Evolutionary conservation across 805 yeast species (phyloP).

Genomic region (Lachancea fermentati): DNA sequence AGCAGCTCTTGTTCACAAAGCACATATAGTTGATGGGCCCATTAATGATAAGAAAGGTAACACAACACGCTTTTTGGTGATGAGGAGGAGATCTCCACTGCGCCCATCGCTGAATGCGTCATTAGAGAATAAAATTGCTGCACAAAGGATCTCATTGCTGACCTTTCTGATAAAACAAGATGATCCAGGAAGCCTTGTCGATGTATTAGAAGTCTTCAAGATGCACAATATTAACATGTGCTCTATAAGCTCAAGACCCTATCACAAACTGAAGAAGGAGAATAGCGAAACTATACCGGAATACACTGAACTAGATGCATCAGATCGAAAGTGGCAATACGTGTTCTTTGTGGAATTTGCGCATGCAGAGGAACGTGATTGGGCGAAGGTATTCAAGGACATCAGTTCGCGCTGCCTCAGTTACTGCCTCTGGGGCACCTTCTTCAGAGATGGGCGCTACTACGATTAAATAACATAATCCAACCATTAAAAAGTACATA

Average conservation of each 20-base stretch:
- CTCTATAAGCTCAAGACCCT: conserved; percentile 74
- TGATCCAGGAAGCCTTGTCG: conserved; percentile 70
- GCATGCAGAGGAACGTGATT: conserved; percentile 24
- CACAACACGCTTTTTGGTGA: conserved; percentile 78
- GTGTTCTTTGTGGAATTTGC: conserved; percentile 68
- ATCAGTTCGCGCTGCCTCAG: conserved; percentile 42
- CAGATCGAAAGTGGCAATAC: conserved; percentile 58
- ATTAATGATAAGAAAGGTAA: conserved; percentile 72
- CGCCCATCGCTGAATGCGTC: conserved; percentile 14
- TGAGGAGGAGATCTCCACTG: conserved; percentile 39
- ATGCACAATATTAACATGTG: conserved; percentile 55
- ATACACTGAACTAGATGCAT: background rate
- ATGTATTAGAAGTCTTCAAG: conserved; percentile 54
- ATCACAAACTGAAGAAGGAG: conserved; percentile 35
- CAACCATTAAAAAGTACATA: background rate
- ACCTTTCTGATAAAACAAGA: conserved; percentile 62
- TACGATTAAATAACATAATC: conserved; percentile 15
- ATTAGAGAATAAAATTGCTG: conserved; percentile 1
- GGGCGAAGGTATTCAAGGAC: conserved; percentile 36
- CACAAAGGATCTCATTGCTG: conserved; percentile 42
- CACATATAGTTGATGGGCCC: conserved; percentile 47
- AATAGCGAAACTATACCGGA: conserved; percentile 25
- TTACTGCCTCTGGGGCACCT: conserved; percentile 56
- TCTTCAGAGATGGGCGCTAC: conserved; percentile 41
- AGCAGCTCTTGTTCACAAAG: conserved; percentile 56